Conservation (phyloP, 305 asterid genomes). For the Plantago lanceolata region DNA sequence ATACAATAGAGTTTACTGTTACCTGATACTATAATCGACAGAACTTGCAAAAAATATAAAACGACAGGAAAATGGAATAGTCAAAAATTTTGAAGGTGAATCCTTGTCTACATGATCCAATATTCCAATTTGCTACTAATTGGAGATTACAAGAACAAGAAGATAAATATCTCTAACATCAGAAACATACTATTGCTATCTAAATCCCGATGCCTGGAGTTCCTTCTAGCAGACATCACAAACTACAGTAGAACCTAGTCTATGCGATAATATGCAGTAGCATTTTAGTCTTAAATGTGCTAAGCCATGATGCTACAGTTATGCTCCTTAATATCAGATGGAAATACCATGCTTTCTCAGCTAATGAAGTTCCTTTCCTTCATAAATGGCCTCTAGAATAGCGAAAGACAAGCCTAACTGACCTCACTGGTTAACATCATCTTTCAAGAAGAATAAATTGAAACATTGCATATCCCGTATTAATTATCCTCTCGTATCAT, state of each 20-base stretch:
- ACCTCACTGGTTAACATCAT: neutral
- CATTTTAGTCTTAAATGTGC: neutral
- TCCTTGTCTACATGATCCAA: conserved; percentile 9
- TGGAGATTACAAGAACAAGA: neutral
- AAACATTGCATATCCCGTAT: too few relatives aligned
- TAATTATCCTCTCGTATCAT: neutral
- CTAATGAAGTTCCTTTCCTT: neutral
- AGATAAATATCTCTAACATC: neutral
- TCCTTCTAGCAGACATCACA: conserved; percentile 11
- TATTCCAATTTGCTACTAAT: neutral
- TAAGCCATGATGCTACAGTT: conserved; percentile 6
- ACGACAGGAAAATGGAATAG: neutral
- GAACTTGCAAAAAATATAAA: too few relatives aligned
- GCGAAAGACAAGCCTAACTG: neutral
- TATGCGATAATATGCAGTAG: neutral
- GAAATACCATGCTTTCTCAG: neutral
- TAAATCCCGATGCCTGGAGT: conserved; percentile 14
- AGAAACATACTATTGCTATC: conserved; percentile 1
- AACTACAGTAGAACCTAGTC: too few relatives aligned
- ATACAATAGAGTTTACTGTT: neutral
- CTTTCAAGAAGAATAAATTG: too few relatives aligned
- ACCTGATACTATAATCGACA: too few relatives aligned
- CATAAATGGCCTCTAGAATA: neutral
- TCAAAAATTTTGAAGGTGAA: neutral
- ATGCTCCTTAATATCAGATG: neutral